phyloP scores from a whole-genome alignment of 805 yeast genomes.

The Metschnikowia kofuensis region DNA sequence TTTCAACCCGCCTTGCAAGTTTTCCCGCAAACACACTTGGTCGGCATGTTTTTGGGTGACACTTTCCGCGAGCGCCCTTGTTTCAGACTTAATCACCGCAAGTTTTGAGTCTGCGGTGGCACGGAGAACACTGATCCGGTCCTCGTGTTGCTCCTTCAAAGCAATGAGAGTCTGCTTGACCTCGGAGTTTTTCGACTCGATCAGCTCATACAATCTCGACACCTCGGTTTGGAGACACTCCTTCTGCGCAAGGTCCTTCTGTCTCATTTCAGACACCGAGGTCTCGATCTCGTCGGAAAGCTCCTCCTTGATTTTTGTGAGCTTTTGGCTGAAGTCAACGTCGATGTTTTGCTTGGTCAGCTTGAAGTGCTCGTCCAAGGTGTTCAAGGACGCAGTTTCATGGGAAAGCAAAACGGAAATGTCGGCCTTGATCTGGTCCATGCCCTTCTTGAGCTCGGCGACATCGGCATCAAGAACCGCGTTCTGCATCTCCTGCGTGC shows the following conservation, averaged over 20 bases:
- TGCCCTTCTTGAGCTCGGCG: slow-evolving; percentile 35
- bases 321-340: slow-evolving; percentile 20
- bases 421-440: slow-evolving; percentile 32
- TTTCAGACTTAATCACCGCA: slow-evolving; percentile 10
- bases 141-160: slow-evolving; percentile 25
- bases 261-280: slow-evolving; percentile 22
- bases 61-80: slow-evolving; percentile 1
- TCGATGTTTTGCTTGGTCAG: slow-evolving; percentile 21
- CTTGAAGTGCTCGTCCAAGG: slow-evolving; percentile 17
- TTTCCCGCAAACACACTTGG: background rate
- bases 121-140: slow-evolving; percentile 15
- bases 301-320: slow-evolving; percentile 26
- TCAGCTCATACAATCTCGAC: background rate
- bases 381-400: slow-evolving; percentile 22
- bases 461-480: slow-evolving; percentile 33
- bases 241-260: slow-evolving; percentile 1
- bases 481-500: slow-evolving; percentile 35
- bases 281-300: slow-evolving; percentile 35
- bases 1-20: background rate
- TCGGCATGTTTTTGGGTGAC: background rate
- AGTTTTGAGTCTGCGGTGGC: slow-evolving; percentile 10
- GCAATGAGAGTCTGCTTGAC: slow-evolving; percentile 23
- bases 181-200: slow-evolving; percentile 17
- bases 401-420: slow-evolving; percentile 27
- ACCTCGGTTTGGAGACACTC: slow-evolving; percentile 10